Evolutionary conservation across 2,329 filamentous ascomycete species (phyloP), one percentile per base, ranked within the genome.

Genomic region (Exophiala spinifera): DNA sequence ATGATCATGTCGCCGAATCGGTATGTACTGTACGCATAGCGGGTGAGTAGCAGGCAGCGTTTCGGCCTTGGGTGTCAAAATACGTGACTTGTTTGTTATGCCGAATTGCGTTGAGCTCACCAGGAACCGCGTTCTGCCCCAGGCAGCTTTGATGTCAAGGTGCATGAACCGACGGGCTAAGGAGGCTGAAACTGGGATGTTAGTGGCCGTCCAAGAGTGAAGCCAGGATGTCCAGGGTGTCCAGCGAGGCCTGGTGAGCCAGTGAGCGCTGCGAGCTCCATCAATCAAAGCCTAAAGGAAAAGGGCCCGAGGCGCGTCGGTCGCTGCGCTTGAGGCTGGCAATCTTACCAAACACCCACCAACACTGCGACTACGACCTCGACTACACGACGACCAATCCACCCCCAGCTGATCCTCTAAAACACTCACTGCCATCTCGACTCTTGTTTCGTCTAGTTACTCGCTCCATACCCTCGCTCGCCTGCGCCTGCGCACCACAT

Each of bases 91-190:
- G 28, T 31, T 31, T 31, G 28, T 31, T 31, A 10, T 31, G 28
- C 28, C 23, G 23, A 25, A 25, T 8, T 25, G 5, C 23, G 23
- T 25, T 8, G n/a, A 25, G 2, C 23, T 36, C 8, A 23, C 23
- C 33, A 42, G 20, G 36, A 19, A 49, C 46, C 46, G 46, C 46
- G 46, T 49, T 34, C 28, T n/a, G 46, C 20, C 20, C 34, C 31
- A 15, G 10, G 23, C n/a, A 28, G 46, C 17, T 42, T 19, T 49
- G 46, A 49, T 49, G 46, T 49, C 46, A 49, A 36, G 19, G 36
- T 28, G 46, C 46, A 49, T 49, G 7, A 8, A 39, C 23, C 42
- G 28, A 31, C 8, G 28, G 8, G 28, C 28, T 31, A 31, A 31
- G 8, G 28, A 40, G 20, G 34, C 20, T 34, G 17, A 49, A 25